Evolutionary conservation across 1,139 yeast genomes (phyloP), one percentile per base, ranked within the genome.

Genomic region (Debaryomyces nepalensis): DNA sequence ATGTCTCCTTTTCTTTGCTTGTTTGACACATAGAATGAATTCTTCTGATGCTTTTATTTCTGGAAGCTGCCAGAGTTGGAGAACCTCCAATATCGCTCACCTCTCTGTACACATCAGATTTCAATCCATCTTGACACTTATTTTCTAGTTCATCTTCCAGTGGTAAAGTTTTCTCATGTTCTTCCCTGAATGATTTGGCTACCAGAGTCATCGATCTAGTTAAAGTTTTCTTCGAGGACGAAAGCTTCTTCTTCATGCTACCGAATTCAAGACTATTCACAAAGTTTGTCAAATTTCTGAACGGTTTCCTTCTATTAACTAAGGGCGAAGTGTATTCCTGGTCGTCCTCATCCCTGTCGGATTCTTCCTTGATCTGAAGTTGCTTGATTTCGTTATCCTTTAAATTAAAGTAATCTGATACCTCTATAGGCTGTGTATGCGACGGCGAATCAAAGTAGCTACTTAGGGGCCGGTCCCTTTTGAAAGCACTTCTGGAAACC

Each of bases 11-110:
- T 55, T 66, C 77, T 54, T 63, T 67, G 41, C 55, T 63, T 30
- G 68, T 69, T 47, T 80, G 83, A 55, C 75, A 81, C 85, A 84
- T 80, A 31, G 87, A 80, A 52, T 82, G 88, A 19, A 84, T 81
- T 45, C 89, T 70, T 42, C 89, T 67, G 43, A 77, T 75, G 50
- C 50, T 50, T 8, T 49, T 45, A 18, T 42, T 34, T 16, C 29
- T 33, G 33, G 12, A 55, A 26, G n/a, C 22, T 20, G 11, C 19
- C 33, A 26, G 42, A 1, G 37, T 39, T 7, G 46, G 45, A 1
- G 49, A 45, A 9, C 46, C 48, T 6, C 41, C 18, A 26, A 18
- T 23, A 20, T 19, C 19, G 14, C 31, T 35, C 36, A 5, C 22
- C 23, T 24, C 37, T 14, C 20, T 39, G 30, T n/a, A 33, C 23